Base-by-base conservation (phyloP, 2,329 filamentous ascomycete genomes). In the Aspergillus pseudoterreus region DNA sequence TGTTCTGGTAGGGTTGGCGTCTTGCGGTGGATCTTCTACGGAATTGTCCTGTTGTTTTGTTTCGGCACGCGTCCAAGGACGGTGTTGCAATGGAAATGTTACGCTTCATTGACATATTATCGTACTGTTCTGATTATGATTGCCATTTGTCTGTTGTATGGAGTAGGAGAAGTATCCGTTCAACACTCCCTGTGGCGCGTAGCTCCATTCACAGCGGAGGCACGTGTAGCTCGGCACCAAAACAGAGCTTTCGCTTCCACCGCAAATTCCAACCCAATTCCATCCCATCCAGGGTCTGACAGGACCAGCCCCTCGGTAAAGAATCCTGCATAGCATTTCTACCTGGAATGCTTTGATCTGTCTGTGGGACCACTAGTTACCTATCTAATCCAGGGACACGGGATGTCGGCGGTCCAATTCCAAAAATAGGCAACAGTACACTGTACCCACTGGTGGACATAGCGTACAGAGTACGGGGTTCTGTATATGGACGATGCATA, bases 21-120 rank as follows among this genome's bases (percentile, higher is more conserved):
- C 63, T 49, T 65, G 63, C 54, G 68, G 64, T 67, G 66, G 68
- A 66, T 63, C 63, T 64, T 62, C 52, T 48, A 57, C 65, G 64
- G 63, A 64, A 62, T 60, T 56, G 56, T 57, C 56, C 6, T 52
- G 27, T 47, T 50, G 54, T n/a, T 55, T 35, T 54, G 51, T 50
- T 57, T 59, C 47, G 49, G 39, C 42, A 50, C 52, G 49, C 45
- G 50, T 55, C 51, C 4, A 43, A 50, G 52, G 51, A 49, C 51
- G 45, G 45, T 43, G 49, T 42, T 45, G 49, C 45, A 45, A 52
- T 55, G 56, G 48, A 65, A 64, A 62, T 53, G 51, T 56, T 58
- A 51, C 57, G 52, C 50, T 57, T 47, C 51, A 43, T 43, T 21
- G 12, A 14, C 12, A 22, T 22, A 22, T 22, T 22, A 22, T 22